phyloP scores from a whole-genome alignment of 345 rosid species.

The Reutealis trisperma region DNA sequence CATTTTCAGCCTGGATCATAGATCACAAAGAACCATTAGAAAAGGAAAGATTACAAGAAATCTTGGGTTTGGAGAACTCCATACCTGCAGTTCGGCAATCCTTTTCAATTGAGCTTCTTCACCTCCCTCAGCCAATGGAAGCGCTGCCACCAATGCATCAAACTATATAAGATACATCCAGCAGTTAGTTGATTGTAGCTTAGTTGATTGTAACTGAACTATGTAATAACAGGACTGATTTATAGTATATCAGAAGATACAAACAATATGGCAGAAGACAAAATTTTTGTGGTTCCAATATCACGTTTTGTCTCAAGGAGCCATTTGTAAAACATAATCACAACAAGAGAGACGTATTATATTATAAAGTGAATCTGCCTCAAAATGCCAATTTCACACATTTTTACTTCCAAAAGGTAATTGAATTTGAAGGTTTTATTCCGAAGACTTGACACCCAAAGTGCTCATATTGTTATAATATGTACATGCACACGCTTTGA shows the following conservation, averaged over 20 bases:
- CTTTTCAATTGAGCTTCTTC: constrained; percentile 88
- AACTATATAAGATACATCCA: constrained; percentile 47
- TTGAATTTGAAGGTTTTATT: background rate
- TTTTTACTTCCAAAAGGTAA: background rate
- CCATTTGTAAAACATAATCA: background rate
- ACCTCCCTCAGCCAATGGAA: constrained; percentile 86
- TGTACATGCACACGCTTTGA: background rate
- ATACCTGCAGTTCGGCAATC: constrained; percentile 77
- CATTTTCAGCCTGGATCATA: constrained; percentile 71
- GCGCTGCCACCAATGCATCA: constrained; percentile 88
- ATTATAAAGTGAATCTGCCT: background rate
- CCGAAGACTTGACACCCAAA: background rate
- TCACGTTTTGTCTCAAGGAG: background rate
- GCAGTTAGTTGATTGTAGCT: background rate
- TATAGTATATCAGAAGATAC: background rate
- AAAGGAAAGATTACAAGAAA: background rate
- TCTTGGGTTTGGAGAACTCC: background rate
- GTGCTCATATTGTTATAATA: background rate
- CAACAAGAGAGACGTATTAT: background rate
- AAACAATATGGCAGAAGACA: background rate
- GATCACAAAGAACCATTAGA: background rate
- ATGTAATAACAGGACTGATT: background rate
- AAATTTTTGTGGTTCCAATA: background rate
- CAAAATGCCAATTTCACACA: background rate
- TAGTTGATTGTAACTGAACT: background rate